A percentile compares a stretch with the other conserved stretches of the same genome.
These are phyloP conservation scores for Lepidium sativum DNA, from an alignment of 345 rosid species.

Conservation along the genomic window DNA sequence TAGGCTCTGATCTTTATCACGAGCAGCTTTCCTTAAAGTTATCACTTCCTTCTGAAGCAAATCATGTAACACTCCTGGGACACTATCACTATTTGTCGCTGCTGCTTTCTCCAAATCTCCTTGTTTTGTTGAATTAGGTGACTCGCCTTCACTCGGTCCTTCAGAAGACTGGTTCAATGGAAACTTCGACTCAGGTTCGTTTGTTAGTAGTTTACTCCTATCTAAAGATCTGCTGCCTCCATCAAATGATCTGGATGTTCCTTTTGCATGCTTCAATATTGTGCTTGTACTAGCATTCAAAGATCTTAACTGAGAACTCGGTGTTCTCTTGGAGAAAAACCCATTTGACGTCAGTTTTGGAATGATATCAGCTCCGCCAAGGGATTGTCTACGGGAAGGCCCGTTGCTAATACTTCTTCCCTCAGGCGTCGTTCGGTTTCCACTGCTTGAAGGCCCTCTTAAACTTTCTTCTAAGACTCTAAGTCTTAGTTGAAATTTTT, in stretches of 20 bases:
- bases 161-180: slow-evolving; percentile 69
- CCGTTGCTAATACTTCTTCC: slow-evolving; percentile 84
- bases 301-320: slow-evolving; percentile 64
- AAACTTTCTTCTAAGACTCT: slow-evolving; percentile 84
- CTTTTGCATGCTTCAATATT: slow-evolving; percentile 88
- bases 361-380: slow-evolving; percentile 77
- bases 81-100: slow-evolving; percentile 36
- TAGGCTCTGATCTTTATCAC: slow-evolving; percentile 95
- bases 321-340: slow-evolving; percentile 58
- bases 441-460: slow-evolving; percentile 67
- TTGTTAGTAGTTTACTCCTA: slow-evolving; percentile 55
- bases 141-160: slow-evolving; percentile 40
- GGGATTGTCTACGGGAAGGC: slow-evolving; percentile 86
- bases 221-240: slow-evolving; percentile 94
- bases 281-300: slow-evolving; percentile 45
- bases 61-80: slow-evolving; percentile 80
- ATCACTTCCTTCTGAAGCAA: slow-evolving; percentile 89
- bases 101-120: slow-evolving; percentile 32
- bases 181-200: slow-evolving; percentile 48
- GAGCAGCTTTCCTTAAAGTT: slow-evolving; percentile 75
- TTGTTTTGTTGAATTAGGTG: slow-evolving; percentile 24
- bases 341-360: slow-evolving; percentile 75
- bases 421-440: slow-evolving; percentile 41
- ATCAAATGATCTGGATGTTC: slow-evolving; percentile 96
- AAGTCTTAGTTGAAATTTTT: slow-evolving; percentile 82